Percentiles rank a stretch among this genome's conserved stretches.
These are phyloP conservation scores for Trichosporon sp. DNA, from an alignment of 1,284 basidiomycete species.

Conservation along the genomic window DNA sequence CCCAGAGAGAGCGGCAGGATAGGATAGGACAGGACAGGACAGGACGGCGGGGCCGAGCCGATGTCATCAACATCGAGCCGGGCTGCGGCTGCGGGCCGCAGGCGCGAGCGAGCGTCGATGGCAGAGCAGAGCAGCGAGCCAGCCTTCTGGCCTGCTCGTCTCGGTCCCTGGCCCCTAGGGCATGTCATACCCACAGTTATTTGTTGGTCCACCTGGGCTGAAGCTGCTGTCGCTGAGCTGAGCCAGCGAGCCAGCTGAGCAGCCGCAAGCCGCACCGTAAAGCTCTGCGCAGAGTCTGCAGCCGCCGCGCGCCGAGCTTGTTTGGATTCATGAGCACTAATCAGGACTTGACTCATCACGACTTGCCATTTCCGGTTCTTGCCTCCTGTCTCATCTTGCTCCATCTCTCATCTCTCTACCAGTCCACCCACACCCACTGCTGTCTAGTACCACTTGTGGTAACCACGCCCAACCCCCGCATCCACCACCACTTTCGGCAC, in stretches of 20 bases:
- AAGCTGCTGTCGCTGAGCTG: too few relatives aligned
- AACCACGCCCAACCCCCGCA: neutral
- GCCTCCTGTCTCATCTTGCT: conserved; percentile 1
- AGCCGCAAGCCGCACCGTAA: too few relatives aligned
- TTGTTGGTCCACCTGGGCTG: neutral
- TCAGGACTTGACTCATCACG: conserved; percentile 1
- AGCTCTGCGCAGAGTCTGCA: neutral
- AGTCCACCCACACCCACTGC: neutral
- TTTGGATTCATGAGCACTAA: conserved; percentile 3
- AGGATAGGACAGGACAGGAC: neutral
- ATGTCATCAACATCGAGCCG: neutral
- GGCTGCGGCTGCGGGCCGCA: neutral
- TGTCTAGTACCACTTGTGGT: neutral
- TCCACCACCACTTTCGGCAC: conserved; percentile 3
- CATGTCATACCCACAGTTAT: neutral
- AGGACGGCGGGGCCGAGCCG: neutral
- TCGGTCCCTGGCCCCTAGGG: neutral
- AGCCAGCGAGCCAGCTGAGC: too few relatives aligned
- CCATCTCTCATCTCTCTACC: neutral
- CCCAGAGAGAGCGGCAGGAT: neutral
- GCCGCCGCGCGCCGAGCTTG: neutral
- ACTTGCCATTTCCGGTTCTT: conserved; percentile 6
- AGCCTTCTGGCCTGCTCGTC: neutral
- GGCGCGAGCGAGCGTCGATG: neutral
- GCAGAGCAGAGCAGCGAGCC: neutral